Base-by-base conservation (phyloP, 768 basidiomycete species). In the Hericium alpestre region DNA sequence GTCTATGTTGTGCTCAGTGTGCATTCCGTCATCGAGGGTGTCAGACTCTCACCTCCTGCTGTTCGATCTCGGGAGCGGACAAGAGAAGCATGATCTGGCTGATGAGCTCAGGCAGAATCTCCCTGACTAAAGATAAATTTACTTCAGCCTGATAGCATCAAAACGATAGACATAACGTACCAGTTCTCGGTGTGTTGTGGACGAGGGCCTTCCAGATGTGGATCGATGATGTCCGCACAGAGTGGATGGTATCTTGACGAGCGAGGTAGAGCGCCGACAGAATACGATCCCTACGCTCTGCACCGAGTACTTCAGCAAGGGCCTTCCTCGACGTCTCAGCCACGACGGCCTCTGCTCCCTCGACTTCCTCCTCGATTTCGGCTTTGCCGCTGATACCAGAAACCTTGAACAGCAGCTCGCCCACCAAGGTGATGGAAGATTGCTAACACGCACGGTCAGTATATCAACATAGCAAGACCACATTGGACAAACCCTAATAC, bases 141-240 rank as follows among this genome's bases (percentile, higher is more conserved):
- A 1, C 20, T 48, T 13, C 18, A 20, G 25, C 37, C 40, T 15
- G 3, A 8, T 11, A 32, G 5, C 41, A 13, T 15, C 32, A 3
- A n/a, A 13, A 46, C 11, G 12, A 57, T 15, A 47, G 23, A 32
- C 40, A 39, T 38, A 51, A 15, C 73, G 56, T 66, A 92, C 92
- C 86, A 61, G 93, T 95, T 48, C 87, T 78, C 5, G 92, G 93
- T 0, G 93, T 95, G 64, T 95, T 98, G 68, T 92, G 82, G 10
- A 99, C 94, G 60, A 98, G 76, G 4, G 93, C 95, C 72, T 98
- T 98, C 96, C 96, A 99, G 61, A 98, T 96, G 57, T 92, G 92
- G 48, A 95, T 82, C 0, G 94, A 90, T 2, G 92, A 83, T 67
- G 92, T 90, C 41, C 95, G 84, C 39, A 98, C 94, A 48, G 85